Percentiles rank a stretch among this genome's conserved stretches.
Conservation (phyloP, 2,329 filamentous ascomycete species). For the Beauveria asiatica region DNA sequence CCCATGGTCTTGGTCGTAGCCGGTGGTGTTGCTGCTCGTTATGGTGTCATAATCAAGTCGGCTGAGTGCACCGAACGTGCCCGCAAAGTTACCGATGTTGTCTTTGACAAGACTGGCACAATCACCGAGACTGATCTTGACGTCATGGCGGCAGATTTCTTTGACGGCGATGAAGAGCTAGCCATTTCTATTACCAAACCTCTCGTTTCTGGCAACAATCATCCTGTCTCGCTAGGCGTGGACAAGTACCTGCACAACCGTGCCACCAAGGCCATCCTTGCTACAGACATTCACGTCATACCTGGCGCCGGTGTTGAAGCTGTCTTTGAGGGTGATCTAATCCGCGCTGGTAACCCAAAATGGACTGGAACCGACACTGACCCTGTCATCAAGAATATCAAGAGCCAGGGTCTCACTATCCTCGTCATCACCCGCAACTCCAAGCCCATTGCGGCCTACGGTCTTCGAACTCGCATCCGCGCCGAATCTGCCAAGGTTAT, state of each 20-base stretch:
- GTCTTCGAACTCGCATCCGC: slow-evolving; percentile 31
- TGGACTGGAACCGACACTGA: slow-evolving; percentile 29
- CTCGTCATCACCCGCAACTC: slow-evolving; percentile 20
- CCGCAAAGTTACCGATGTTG: slow-evolving; percentile 42
- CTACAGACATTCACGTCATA: slow-evolving; percentile 25
- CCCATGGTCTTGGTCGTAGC: slow-evolving; percentile 59
- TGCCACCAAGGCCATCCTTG: slow-evolving; percentile 10
- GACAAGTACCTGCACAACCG: slow-evolving; percentile 28
- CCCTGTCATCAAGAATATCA: slow-evolving; percentile 15
- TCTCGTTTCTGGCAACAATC: slow-evolving; percentile 32
- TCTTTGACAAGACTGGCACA: slow-evolving; percentile 61
- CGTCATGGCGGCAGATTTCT: slow-evolving; percentile 18
- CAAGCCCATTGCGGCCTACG: slow-evolving; percentile 37
- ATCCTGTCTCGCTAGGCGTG: slow-evolving; percentile 43
- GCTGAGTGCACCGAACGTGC: slow-evolving; percentile 44
- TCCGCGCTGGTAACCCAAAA: slow-evolving; percentile 37
- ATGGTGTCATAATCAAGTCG: slow-evolving; percentile 51
- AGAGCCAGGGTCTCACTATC: slow-evolving; percentile 18
- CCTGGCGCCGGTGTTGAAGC: slow-evolving; percentile 34
- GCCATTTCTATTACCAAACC: slow-evolving; percentile 20
- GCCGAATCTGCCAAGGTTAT: slow-evolving; percentile 36
- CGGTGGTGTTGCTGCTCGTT: slow-evolving; percentile 46
- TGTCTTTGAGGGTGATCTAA: slow-evolving; percentile 16
- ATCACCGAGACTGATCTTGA: slow-evolving; percentile 40
- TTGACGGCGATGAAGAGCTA: slow-evolving; percentile 16